Evolutionary conservation across 306 rosid genomes (phyloP).

Genomic region (Acmispon strigosus): DNA sequence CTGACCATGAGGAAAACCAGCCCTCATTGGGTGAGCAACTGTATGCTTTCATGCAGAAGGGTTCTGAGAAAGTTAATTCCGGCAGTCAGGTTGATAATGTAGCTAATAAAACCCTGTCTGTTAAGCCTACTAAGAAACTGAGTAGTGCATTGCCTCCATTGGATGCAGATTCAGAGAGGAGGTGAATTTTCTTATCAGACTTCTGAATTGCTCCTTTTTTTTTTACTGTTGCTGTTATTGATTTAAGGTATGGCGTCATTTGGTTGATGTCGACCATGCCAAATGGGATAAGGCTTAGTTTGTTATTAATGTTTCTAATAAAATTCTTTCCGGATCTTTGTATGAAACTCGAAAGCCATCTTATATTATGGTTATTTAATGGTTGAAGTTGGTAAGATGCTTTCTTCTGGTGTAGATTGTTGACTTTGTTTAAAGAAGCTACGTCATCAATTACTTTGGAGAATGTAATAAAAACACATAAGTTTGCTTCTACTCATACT

Average conservation of each 20-base stretch:
- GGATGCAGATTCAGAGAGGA: conserved; percentile 64
- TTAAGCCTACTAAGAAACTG: conserved; percentile 27
- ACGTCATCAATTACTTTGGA: conserved; percentile 56
- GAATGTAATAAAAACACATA: conserved; percentile 45
- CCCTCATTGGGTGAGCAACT: conserved; percentile 37
- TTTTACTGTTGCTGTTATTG: not conserved
- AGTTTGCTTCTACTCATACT: conserved; percentile 49
- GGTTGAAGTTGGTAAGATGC: conserved; percentile 8
- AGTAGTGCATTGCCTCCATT: conserved; percentile 28
- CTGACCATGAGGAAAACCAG: conserved; percentile 23
- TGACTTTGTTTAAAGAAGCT: conserved; percentile 56
- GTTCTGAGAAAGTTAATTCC: conserved; percentile 27
- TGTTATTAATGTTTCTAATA: not conserved
- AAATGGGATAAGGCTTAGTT: not conserved
- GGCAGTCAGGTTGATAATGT: conserved; percentile 36
- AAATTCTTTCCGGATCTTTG: conserved; percentile 9
- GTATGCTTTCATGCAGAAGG: conserved; percentile 21
- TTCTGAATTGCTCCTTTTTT: conserved; percentile 7
- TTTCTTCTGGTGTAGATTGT: conserved; percentile 43
- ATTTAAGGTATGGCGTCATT: not conserved
- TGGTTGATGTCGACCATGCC: too few relatives aligned
- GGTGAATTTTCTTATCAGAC: conserved; percentile 37
- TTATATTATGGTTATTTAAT: conserved; percentile 1
- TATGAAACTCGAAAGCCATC: conserved; percentile 11
- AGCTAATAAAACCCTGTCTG: conserved; percentile 18